Conservation (phyloP, 441 rosid genomes). For the Euphorbia neoarborescens region DNA sequence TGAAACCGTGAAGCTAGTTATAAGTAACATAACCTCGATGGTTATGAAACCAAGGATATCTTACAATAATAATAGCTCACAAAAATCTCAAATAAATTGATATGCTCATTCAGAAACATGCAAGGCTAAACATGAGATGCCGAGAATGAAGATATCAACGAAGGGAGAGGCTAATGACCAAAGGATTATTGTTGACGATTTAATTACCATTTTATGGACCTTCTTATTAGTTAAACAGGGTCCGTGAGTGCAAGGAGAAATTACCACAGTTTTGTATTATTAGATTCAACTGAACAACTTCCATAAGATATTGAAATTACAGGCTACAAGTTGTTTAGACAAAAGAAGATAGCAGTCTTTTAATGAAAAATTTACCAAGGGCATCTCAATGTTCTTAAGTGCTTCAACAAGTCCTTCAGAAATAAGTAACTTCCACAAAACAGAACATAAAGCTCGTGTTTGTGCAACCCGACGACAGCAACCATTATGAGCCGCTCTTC, state of each 20-base stretch:
- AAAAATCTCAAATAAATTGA: not conserved
- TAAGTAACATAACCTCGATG: not conserved
- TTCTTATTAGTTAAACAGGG: not conserved
- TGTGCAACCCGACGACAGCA: slow-evolving; percentile 94
- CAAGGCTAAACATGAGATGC: not conserved
- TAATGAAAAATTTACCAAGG: slow-evolving; percentile 53
- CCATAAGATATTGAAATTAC: not conserved
- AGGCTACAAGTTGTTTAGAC: not conserved
- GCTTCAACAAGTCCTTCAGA: slow-evolving; percentile 70
- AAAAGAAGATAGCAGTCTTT: slow-evolving; percentile 5
- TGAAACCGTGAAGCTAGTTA: slow-evolving; percentile 4
- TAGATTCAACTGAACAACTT: not conserved
- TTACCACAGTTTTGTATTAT: not conserved
- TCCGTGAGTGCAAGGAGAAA: not conserved
- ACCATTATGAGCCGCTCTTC: slow-evolving; percentile 90
- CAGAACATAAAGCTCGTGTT: slow-evolving; percentile 61
- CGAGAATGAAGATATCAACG: not conserved
- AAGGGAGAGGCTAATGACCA: not conserved
- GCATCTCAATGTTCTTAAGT: slow-evolving; percentile 65
- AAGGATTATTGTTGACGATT: not conserved
- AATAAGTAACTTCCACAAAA: slow-evolving; percentile 82
- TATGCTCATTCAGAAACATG: not conserved
- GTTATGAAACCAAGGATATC: slow-evolving; percentile 4
- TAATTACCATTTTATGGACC: not conserved
- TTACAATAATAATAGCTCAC: not conserved